Conservation (phyloP, 1,139 yeast species). For the Williopsis jadinii region DNA sequence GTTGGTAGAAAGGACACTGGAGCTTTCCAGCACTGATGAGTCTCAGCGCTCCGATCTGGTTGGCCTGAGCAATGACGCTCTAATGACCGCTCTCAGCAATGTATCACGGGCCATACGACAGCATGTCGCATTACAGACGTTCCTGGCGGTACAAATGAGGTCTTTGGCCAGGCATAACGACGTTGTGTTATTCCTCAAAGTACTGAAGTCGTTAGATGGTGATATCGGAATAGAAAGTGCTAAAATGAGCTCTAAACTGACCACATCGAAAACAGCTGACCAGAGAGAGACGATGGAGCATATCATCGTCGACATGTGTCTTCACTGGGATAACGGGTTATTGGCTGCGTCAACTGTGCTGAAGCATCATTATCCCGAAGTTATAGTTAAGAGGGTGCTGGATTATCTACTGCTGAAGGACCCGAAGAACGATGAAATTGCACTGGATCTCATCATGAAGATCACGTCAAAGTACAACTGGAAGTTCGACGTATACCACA, state of each 20-base stretch:
- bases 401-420: slow-evolving; percentile 11
- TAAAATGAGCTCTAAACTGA: slow-evolving; percentile 3
- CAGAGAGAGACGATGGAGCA: too few species aligned
- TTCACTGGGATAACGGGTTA: slow-evolving; percentile 8
- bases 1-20: too few species aligned
- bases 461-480: slow-evolving; percentile 6
- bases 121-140: slow-evolving; percentile 4
- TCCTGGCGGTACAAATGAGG: slow-evolving; percentile 5
- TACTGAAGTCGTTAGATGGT: neutral
- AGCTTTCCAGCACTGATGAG: too few species aligned
- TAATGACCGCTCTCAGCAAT: slow-evolving; percentile 1
- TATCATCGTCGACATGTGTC: slow-evolving; percentile 4
- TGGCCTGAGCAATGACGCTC: too few species aligned
- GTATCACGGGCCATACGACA: neutral
- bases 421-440: slow-evolving; percentile 16
- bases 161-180: slow-evolving; percentile 5
- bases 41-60: too few species aligned
- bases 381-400: slow-evolving; percentile 3
- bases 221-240: slow-evolving; percentile 4
- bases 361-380: neutral
- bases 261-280: neutral
- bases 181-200: neutral
- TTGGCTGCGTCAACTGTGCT: slow-evolving; percentile 6
- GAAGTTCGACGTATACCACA: slow-evolving; percentile 12
- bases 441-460: slow-evolving; percentile 12